Base-by-base conservation (phyloP, 441 rosid genomes). In the Pelargonium australe region DNA sequence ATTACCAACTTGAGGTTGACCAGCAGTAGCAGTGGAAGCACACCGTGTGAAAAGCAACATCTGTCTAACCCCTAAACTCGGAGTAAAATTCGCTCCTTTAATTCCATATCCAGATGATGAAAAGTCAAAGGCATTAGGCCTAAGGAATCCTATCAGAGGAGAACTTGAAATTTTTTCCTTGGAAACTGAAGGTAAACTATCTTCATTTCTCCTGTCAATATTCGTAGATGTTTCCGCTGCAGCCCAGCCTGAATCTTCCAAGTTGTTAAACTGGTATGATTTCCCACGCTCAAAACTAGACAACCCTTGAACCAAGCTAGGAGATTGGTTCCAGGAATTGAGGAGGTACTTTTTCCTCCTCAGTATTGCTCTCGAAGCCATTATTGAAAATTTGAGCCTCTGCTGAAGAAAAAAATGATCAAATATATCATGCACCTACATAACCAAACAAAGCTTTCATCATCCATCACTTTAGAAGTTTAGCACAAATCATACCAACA, bases 291-390 rank as follows among this genome's bases (percentile, higher is more conserved):
- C 79, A 47, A 76, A 63, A 77, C 77, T 75, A 47, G 85, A 78
- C 77, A 82, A 69, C n/a, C 79, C 75, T 49, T 65, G 83, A 70
- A 81, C 49, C 53, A 80, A 72, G 71, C 64, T 73, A 65, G 82
- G 37, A 37, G 80, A 75, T 69, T 72, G 85, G 72, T 74, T 80
- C 14, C 79, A 66, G 69, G 73, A 76, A 62, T 66, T 71, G 0
- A 80, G 69, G 57, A 84, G 70, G 68, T 67, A 65, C 73, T 75
- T 84, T 79, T 81, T 85, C 81, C 85, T 85, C 63, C 78, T 74
- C 70, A 90, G 77, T 68, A 92, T 79, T 70, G 85, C 85, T 72
- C 82, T 81, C 5, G 91, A 86, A 73, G 91, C 88, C 98, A 89
- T 92, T 70, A 60, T 66, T 70, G 57, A 55, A 40, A 68, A 44